Conservation (phyloP, 225 moss, liverwort and hornwort genomes). For the Physcomitrellopsis africana region DNA sequence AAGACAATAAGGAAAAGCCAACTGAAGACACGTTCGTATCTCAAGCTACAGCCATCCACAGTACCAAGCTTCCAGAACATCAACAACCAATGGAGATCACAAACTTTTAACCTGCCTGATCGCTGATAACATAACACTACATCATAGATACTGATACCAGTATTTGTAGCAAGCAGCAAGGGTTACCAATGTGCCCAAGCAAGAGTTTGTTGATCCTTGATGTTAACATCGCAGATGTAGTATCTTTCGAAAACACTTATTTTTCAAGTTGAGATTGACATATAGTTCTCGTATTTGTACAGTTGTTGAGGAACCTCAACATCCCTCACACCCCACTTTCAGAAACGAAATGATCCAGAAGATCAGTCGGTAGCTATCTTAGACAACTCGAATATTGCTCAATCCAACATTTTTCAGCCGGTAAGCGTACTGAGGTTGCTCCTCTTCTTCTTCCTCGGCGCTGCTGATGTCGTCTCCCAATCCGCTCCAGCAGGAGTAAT, state of each 20-base stretch:
- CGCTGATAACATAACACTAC: not conserved
- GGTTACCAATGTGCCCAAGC: not conserved
- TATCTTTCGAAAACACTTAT: not conserved
- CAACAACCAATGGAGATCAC: too few species aligned
- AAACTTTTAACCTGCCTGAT: not conserved
- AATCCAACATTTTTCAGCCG: constrained; percentile 55
- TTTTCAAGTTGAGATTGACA: constrained; percentile 25
- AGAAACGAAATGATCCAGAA: not conserved
- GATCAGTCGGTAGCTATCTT: constrained; percentile 30
- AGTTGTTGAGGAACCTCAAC: constrained; percentile 19
- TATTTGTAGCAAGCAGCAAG: not conserved
- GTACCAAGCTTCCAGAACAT: too few species aligned
- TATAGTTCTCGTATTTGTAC: constrained; percentile 40
- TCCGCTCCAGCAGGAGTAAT: constrained; percentile 91
- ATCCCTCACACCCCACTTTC: not conserved
- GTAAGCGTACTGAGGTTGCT: constrained; percentile 79
- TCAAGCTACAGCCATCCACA: not conserved
- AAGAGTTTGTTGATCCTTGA: not conserved
- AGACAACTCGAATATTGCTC: constrained; percentile 56
- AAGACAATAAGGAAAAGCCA: not conserved
- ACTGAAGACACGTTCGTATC: not conserved
- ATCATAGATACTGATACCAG: too few species aligned
- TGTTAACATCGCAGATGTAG: not conserved
- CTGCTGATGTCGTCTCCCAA: constrained; percentile 89
- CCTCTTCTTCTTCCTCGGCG: constrained; percentile 86